A percentile compares a stretch with the other conserved stretches of the same genome.
phyloP scores from a whole-genome alignment of 495 filamentous ascomycete species.

The Trichocladium antarcticum region DNA sequence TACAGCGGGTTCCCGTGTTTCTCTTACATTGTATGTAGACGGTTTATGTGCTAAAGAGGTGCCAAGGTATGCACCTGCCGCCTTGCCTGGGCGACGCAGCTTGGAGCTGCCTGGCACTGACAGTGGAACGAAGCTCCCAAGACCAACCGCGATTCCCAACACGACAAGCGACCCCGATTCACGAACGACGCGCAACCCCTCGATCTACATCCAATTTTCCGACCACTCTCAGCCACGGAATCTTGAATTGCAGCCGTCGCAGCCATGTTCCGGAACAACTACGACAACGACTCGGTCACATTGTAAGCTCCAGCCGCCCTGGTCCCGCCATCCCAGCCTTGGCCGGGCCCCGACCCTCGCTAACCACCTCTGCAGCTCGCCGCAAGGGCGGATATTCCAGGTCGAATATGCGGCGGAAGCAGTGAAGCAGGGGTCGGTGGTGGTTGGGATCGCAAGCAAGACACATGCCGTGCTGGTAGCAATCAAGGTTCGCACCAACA shows the following conservation, averaged over 20 bases:
- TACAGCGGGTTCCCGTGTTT: conserved; percentile 4
- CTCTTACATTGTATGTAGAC: conserved; percentile 7
- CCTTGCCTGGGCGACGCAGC: conserved; percentile 23
- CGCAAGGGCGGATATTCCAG: conserved; percentile 98
- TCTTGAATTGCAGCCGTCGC: not conserved
- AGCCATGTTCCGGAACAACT: conserved; percentile 98
- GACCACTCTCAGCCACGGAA: not conserved
- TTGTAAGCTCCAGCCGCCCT: conserved; percentile 54
- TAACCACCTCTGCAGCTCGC: conserved; percentile 53
- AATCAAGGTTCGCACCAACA: conserved; percentile 60
- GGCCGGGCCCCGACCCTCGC: not conserved
- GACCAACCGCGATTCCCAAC: conserved; percentile 3
- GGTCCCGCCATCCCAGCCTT: conserved; percentile 1
- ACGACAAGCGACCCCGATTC: not conserved
- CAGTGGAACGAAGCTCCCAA: conserved; percentile 3
- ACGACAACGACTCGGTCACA: conserved; percentile 99
- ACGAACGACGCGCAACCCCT: not conserved
- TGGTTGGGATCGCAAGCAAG: conserved; percentile 93
- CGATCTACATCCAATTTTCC: not conserved
- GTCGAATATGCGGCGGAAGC: conserved; percentile 98
- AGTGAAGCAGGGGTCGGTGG: conserved; percentile 97
- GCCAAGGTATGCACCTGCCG: conserved; percentile 12
- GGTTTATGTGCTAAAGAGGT: conserved; percentile 2
- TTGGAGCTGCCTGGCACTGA: conserved; percentile 26
- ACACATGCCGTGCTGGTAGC: conserved; percentile 94